phyloP scores from a whole-genome alignment of 2,329 filamentous ascomycete species.

The Hymenotorrendiella dingleyae region DNA sequence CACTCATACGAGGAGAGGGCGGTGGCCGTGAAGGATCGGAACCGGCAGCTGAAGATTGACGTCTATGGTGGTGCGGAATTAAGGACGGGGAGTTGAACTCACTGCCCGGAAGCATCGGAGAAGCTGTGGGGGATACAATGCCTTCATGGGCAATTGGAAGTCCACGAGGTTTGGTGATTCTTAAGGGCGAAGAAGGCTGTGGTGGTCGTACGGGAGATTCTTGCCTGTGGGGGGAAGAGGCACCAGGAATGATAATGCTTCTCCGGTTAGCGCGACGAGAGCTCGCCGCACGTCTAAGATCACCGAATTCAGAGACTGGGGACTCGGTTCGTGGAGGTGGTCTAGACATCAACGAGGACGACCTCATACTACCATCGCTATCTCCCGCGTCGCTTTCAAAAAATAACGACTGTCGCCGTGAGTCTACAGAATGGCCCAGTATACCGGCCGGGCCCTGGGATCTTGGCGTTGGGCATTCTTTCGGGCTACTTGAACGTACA shows the following conservation, averaged over 20 bases:
- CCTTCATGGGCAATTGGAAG: conserved; percentile 55
- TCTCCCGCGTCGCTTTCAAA: conserved; percentile 78
- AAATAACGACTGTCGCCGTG: conserved; percentile 71
- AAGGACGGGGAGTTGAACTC: conserved; percentile 75
- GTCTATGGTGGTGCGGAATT: conserved; percentile 65
- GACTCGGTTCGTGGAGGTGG: conserved; percentile 73
- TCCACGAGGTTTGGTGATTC: conserved; percentile 74
- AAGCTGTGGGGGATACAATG: conserved; percentile 79
- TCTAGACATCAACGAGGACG: conserved; percentile 66
- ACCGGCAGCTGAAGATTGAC: conserved; percentile 86
- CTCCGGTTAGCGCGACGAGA: conserved; percentile 78
- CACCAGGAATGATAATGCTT: conserved; percentile 76
- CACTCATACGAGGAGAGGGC: conserved; percentile 73
- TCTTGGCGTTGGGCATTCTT: conserved; percentile 83
- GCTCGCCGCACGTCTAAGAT: conserved; percentile 68
- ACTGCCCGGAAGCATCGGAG: conserved; percentile 75
- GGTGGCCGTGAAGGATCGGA: conserved; percentile 63
- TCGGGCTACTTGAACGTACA: conserved; percentile 82
- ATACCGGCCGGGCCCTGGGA: conserved; percentile 61
- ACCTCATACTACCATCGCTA: conserved; percentile 84
- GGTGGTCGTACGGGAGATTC: conserved; percentile 76
- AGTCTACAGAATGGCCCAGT: conserved; percentile 52
- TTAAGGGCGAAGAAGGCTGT: conserved; percentile 77
- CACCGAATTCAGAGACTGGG: conserved; percentile 78
- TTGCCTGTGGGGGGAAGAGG: conserved; percentile 75